Percentiles rank a stretch among this genome's conserved stretches.
Evolutionary conservation across 192 early-diverging fungal genomes (phyloP).

Genomic region (Allomyces arbusculus): DNA sequence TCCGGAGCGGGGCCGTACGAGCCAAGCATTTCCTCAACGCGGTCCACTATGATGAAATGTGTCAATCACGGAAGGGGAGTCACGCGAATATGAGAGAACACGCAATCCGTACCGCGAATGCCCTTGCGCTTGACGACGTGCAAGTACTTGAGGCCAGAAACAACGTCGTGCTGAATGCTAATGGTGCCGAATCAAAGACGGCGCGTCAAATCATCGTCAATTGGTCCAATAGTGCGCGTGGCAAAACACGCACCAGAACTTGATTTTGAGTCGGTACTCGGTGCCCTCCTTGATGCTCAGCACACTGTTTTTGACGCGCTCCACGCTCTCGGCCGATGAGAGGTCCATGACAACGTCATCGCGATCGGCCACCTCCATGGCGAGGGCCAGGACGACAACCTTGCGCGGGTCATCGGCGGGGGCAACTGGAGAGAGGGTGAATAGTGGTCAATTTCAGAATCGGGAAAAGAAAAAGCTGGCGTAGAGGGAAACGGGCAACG

Average conservation of each 20-base stretch:
- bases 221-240: too few relatives aligned
- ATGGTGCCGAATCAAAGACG: background rate
- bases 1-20: constrained; percentile 68
- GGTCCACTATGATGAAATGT: constrained; percentile 40
- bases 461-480: too few relatives aligned
- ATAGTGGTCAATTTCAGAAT: background rate
- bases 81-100: background rate
- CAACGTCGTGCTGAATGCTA: constrained; percentile 81
- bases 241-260: constrained; percentile 41
- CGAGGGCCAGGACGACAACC: constrained; percentile 51
- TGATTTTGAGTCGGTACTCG: constrained; percentile 79
- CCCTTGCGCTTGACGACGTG: constrained; percentile 78
- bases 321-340: constrained; percentile 42
- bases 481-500: background rate
- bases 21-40: constrained; percentile 89
- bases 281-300: constrained; percentile 93
- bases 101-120: constrained; percentile 25
- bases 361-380: constrained; percentile 51
- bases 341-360: constrained; percentile 56
- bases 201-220: background rate
- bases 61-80: background rate
- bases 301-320: constrained; percentile 42
- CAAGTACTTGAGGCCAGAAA: constrained; percentile 84
- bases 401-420: constrained; percentile 42
- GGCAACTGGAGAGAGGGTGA: constrained; percentile 8